Conservation (phyloP, 345 rosid species). For the Populus alba region DNA sequence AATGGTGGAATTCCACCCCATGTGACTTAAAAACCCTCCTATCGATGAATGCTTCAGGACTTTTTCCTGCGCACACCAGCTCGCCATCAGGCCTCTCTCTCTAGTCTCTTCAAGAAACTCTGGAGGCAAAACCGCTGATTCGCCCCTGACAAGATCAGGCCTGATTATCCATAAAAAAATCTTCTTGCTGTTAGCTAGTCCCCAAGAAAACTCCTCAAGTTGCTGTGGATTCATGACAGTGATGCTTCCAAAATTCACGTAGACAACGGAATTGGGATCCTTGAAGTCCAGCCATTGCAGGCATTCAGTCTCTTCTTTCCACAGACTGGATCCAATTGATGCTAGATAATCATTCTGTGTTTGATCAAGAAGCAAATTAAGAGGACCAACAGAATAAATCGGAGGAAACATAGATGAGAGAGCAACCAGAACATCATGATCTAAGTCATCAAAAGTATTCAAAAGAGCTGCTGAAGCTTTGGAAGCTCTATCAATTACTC, state of each 20-base stretch:
- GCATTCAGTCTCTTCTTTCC: not conserved
- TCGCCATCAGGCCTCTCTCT: not conserved
- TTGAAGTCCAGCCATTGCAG: not conserved
- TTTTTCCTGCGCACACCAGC: conserved; percentile 6
- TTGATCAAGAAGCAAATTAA: not conserved
- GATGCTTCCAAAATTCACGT: not conserved
- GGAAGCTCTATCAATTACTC: not conserved
- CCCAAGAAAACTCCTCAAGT: not conserved
- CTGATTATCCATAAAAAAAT: conserved; percentile 6
- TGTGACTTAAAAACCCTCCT: conserved; percentile 5
- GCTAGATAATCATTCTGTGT: not conserved
- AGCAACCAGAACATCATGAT: not conserved
- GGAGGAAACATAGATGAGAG: conserved; percentile 4
- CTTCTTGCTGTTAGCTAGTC: conserved; percentile 2
- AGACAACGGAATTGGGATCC: not conserved
- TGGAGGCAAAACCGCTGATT: not conserved
- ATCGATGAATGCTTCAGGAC: conserved; percentile 2
- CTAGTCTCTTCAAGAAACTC: not conserved
- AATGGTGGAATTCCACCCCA: conserved; percentile 9
- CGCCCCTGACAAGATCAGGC: conserved; percentile 4
- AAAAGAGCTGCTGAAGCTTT: not conserved
- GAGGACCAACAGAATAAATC: conserved; percentile 4
- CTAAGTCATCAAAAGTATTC: not conserved
- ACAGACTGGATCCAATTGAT: not conserved
- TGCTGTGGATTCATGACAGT: too few species aligned